Conservation (phyloP, 768 basidiomycete genomes). For the Mycena rosella region DNA sequence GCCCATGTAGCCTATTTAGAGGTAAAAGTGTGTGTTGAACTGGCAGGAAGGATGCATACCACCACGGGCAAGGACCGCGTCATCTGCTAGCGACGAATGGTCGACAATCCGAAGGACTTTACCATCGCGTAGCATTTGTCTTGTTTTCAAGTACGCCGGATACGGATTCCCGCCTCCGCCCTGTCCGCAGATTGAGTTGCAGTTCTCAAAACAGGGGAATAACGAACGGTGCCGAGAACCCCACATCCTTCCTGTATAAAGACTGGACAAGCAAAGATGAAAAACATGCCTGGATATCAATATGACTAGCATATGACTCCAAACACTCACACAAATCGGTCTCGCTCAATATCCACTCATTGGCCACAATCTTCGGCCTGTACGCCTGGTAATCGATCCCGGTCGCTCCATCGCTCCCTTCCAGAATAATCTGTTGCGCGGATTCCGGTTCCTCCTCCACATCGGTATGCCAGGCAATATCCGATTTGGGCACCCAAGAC, state of each 20-base stretch:
- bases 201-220: not conserved
- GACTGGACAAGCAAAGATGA: conserved; percentile 43
- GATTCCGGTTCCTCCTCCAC: conserved; percentile 34
- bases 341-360: conserved; percentile 61
- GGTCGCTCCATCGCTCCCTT: conserved; percentile 24
- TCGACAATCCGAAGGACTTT: conserved; percentile 60
- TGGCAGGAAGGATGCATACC: conserved; percentile 20
- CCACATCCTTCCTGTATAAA: conserved; percentile 76
- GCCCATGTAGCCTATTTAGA: conserved; percentile 51
- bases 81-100: conserved; percentile 54
- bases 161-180: conserved; percentile 75
- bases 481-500: conserved; percentile 12
- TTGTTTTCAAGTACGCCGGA: conserved; percentile 61
- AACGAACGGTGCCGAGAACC: conserved; percentile 62
- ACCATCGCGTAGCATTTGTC: conserved; percentile 67
- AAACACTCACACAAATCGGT: conserved; percentile 54
- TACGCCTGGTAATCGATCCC: conserved; percentile 50
- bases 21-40: not conserved
- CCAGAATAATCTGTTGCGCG: conserved; percentile 8
- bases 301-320: too few relatives aligned
- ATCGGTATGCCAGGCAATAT: conserved; percentile 35
- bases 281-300: not conserved
- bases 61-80: conserved; percentile 52
- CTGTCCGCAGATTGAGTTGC: conserved; percentile 26
- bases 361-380: conserved; percentile 49